Base-by-base conservation (phyloP, 2,329 filamentous ascomycete genomes). In the Alternaria conjuncta region DNA sequence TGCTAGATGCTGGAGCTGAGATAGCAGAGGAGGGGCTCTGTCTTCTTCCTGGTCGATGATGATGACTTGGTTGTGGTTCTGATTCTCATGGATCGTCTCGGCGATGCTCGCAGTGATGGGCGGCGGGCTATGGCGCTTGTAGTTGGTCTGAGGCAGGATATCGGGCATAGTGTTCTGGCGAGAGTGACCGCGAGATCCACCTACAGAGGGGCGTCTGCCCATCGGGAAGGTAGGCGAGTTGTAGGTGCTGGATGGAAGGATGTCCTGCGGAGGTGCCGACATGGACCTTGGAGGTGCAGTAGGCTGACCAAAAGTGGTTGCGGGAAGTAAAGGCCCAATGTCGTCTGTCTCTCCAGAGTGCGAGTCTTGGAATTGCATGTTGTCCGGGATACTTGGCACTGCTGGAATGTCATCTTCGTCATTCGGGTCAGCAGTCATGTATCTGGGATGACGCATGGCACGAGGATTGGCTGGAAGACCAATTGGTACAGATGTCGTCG, bases 401-500 rank as follows among this genome's bases (percentile, higher is more conserved):
- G 84, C 83, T 23, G 86, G 86, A 23, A 84, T 82, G 30, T 79
- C 77, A 15, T 86, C 83, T 32, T 82, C 79, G 47, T 84, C 82
- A 50, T 81, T 82, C 45, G 85, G 82, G 61, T 89, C 86, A 3
- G 84, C 80, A 68, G 88, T 87, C 77, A 86, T 86, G 70, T 95
- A 89, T 46, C 92, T 89, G 2, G 88, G 87, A 76, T 96, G 89
- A 20, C 92, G 88, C 94, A 97, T 97, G 1, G 94, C 94, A 81
- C 93, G 90, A 28, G 95, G 94, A 1, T 94, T 97, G 3, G 94
- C 93, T 13, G 95, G 94, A n/a, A 97, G 86, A 0, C 94, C 94
- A 55, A 95, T 86, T 6, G 87, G 85, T 1, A 82, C 82, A 13
- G 85, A 84, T 13, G 86, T 83, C 1, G 85, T 85, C 3, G 83